Conservation (phyloP, 306 rosid species). For the Fagus crenata region DNA sequence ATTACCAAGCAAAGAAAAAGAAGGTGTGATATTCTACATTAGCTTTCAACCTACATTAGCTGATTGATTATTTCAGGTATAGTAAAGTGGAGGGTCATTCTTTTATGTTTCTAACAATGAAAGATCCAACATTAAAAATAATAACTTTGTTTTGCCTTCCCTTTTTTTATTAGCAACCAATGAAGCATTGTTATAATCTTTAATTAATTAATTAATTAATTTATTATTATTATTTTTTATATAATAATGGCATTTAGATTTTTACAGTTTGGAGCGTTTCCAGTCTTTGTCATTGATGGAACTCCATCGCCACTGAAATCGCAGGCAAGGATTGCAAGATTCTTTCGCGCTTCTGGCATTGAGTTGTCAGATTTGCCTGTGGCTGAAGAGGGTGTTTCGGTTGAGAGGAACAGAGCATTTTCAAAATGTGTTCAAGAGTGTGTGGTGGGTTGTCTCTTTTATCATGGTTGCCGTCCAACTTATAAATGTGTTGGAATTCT, state of each 20-base stretch:
- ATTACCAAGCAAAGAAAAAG: no score
- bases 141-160: neutral
- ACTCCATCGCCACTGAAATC: constrained; percentile 76
- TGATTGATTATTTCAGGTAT: neutral
- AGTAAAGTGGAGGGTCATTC: neutral
- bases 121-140: neutral
- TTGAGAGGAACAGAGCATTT: constrained; percentile 64
- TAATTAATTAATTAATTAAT: neutral
- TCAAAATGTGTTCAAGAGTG: constrained; percentile 69
- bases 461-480: constrained; percentile 19
- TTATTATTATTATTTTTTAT: neutral
- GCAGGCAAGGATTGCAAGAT: constrained; percentile 65
- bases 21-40: no score
- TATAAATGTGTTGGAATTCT: constrained; percentile 7
- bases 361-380: constrained; percentile 54
- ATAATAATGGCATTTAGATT: constrained; percentile 23
- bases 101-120: neutral
- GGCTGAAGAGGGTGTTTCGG: constrained; percentile 56
- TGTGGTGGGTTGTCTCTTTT: constrained; percentile 55
- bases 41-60: neutral
- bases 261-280: constrained; percentile 87
- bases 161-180: neutral
- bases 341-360: constrained; percentile 65
- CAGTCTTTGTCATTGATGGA: constrained; percentile 82
- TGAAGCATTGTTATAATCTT: neutral